Conservation (phyloP, 306 rosid species). For the Dryas octopetala region DNA sequence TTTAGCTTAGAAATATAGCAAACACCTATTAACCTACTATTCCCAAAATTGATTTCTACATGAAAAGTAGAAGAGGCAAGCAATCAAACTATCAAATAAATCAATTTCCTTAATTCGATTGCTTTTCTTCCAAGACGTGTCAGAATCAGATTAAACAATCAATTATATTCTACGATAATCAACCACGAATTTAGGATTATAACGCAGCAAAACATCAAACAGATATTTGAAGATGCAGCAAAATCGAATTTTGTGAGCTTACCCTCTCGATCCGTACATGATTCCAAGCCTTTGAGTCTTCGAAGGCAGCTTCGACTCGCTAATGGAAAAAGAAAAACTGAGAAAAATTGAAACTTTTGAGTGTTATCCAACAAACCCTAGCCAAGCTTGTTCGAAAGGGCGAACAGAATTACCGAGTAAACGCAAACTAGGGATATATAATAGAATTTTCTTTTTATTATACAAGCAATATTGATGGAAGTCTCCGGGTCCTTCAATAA, state of each 20-base stretch:
- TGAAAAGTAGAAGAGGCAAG: background rate
- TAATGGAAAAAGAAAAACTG: background rate
- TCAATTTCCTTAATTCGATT: background rate
- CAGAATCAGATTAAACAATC: background rate
- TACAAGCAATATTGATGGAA: too few relatives aligned
- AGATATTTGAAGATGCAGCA: background rate
- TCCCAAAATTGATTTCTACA: background rate
- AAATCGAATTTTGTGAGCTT: background rate
- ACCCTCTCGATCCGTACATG: slow-evolving; percentile 28
- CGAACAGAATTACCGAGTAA: too few relatives aligned
- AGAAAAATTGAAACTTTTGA: background rate
- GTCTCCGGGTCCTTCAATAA: background rate
- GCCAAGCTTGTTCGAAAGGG: background rate
- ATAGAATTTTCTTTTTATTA: too few relatives aligned
- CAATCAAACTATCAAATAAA: background rate
- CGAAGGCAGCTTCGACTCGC: background rate
- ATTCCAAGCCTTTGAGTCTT: background rate
- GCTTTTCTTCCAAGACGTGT: background rate
- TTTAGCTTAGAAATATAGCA: background rate
- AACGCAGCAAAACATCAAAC: background rate
- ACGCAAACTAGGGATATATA: too few relatives aligned
- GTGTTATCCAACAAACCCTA: background rate
- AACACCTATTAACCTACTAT: background rate
- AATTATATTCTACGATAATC: background rate
- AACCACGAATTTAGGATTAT: background rate